Conservation (phyloP, 1,139 yeast species). For the Hanseniaspora sp. region DNA sequence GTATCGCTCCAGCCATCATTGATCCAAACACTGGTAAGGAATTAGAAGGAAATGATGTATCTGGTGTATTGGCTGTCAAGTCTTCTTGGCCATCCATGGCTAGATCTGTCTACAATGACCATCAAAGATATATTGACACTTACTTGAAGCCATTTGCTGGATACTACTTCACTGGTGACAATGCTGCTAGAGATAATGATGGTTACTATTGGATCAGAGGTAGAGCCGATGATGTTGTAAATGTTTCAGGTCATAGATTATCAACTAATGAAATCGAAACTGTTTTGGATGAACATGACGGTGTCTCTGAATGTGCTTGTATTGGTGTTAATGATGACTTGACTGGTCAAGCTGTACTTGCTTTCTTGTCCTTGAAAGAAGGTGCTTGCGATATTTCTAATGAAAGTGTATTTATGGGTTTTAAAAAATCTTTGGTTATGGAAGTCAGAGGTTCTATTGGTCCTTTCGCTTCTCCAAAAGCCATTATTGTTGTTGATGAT, state of each 20-base stretch:
- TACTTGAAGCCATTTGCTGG: slow-evolving; percentile 95
- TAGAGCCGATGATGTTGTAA: slow-evolving; percentile 96
- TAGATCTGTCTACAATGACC: slow-evolving; percentile 88
- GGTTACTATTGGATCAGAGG: slow-evolving; percentile 98
- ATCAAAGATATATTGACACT: slow-evolving; percentile 80
- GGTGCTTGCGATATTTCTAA: slow-evolving; percentile 39
- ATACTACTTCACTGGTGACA: slow-evolving; percentile 94
- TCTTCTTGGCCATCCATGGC: slow-evolving; percentile 98
- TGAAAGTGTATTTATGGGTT: slow-evolving; percentile 33
- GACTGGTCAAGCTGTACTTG: slow-evolving; percentile 95
- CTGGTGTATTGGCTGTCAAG: slow-evolving; percentile 87
- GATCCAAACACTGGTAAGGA: slow-evolving; percentile 88
- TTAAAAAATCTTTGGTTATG: slow-evolving; percentile 73
- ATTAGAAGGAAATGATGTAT: slow-evolving; percentile 78
- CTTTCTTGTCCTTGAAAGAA: slow-evolving; percentile 78
- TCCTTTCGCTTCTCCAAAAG: slow-evolving; percentile 96
- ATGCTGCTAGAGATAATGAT: slow-evolving; percentile 95
- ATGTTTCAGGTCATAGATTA: slow-evolving; percentile 93
- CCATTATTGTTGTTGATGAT: slow-evolving; percentile 75
- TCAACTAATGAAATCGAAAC: slow-evolving; percentile 97
- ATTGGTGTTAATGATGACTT: slow-evolving; percentile 90
- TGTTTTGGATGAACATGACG: slow-evolving; percentile 65
- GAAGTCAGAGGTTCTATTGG: slow-evolving; percentile 92
- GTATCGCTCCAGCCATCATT: slow-evolving; percentile 78
- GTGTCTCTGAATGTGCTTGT: slow-evolving; percentile 87